A percentile compares a stretch with the other conserved stretches of the same genome.
Evolutionary conservation across 108 stramenopile species (phyloP).

Genomic region (Tribonema minus): DNA sequence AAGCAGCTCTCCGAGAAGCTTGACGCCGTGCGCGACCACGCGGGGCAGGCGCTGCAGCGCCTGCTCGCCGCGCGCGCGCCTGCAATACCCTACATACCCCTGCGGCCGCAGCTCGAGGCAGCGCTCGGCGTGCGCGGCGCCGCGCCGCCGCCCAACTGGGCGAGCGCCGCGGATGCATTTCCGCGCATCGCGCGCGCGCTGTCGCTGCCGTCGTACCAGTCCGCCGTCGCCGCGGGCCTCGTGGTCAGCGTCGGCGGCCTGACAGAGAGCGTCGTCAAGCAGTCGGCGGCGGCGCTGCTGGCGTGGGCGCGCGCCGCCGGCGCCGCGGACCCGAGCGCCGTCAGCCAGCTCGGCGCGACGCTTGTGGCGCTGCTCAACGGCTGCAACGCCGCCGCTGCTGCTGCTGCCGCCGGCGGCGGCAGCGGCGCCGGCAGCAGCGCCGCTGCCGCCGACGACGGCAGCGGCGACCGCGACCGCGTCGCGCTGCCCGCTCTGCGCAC

Average conservation of each 20-base stretch:
- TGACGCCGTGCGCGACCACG: conserved; percentile 72
- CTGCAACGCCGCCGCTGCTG: background rate
- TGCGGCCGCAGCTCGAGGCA: conserved; percentile 39
- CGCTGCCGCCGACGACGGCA: conserved; percentile 39
- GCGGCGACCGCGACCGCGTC: conserved; percentile 62
- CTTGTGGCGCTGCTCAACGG: too few relatives aligned
- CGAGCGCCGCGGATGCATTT: conserved; percentile 62
- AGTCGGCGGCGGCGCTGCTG: conserved; percentile 64
- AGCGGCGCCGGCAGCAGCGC: conserved; percentile 45
- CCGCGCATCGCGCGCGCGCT: conserved; percentile 66
- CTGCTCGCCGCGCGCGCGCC: conserved; percentile 56
- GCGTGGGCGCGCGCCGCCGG: conserved; percentile 59
- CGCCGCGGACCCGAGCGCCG: background rate
- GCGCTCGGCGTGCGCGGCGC: conserved; percentile 29
- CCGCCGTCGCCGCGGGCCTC: conserved; percentile 68
- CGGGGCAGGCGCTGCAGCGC: conserved; percentile 69
- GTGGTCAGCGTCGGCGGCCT: conserved; percentile 86
- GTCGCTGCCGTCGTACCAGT: conserved; percentile 67
- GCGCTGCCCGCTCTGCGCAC: conserved; percentile 72
- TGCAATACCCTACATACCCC: conserved; percentile 57
- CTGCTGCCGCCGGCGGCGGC: background rate
- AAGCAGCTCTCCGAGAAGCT: conserved; percentile 84
- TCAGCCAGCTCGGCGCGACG: background rate
- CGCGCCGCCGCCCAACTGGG: conserved; percentile 51
- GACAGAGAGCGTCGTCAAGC: conserved; percentile 79